These are phyloP conservation scores for Lactarius hatsudake DNA, from an alignment of 768 basidiomycete genomes.

Conservation along the genomic window DNA sequence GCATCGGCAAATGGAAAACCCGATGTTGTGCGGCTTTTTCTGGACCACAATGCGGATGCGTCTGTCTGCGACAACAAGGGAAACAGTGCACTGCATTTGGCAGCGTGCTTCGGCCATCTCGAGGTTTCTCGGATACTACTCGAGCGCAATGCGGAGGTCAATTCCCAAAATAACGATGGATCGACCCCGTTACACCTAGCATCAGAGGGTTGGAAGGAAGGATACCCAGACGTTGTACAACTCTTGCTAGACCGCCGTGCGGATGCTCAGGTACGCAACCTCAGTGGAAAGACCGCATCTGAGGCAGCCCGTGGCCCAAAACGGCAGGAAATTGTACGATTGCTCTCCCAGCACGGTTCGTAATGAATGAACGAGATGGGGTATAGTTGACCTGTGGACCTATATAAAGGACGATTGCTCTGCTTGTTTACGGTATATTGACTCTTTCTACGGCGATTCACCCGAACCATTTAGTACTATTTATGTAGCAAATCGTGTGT, in stretches of 20 bases:
- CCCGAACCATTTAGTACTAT: neutral
- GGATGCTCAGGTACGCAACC: neutral
- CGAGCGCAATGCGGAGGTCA: neutral
- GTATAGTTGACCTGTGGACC: too few relatives aligned
- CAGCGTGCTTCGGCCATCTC: neutral
- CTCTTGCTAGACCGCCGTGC: neutral
- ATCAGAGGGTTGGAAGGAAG: neutral
- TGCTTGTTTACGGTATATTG: neutral
- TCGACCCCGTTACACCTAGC: neutral
- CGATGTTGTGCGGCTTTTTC: neutral
- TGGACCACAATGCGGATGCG: neutral
- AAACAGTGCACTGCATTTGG: neutral
- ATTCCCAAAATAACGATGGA: neutral
- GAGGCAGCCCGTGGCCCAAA: neutral
- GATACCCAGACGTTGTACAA: neutral
- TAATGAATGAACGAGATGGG: too few relatives aligned
- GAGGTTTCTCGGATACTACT: neutral
- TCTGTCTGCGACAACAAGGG: neutral
- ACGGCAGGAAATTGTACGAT: neutral
- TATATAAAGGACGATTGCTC: neutral
- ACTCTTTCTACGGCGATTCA: neutral
- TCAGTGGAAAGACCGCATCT: neutral
- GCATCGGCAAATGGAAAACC: neutral
- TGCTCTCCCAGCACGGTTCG: neutral
- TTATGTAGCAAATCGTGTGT: neutral